Evolutionary conservation across 192 early-diverging fungal genomes (phyloP).

Genomic region (Paraglomus brasilianum): DNA sequence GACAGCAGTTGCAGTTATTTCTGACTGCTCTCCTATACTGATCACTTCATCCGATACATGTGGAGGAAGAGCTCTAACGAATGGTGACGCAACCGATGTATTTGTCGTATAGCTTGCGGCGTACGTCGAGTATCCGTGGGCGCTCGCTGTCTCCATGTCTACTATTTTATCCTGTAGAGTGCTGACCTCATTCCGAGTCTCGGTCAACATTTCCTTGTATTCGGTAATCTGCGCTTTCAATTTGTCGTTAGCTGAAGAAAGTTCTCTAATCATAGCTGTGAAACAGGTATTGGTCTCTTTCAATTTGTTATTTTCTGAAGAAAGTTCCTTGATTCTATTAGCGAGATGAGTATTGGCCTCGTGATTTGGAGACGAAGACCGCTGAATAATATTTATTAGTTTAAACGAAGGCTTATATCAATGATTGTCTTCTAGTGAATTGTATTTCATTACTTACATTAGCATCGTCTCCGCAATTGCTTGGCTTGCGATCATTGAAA

Average conservation of each 20-base stretch:
- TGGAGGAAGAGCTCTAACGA: constrained; percentile 8
- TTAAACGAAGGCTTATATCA: neutral
- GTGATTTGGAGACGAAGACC: constrained; percentile 12
- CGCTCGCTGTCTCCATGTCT: constrained; percentile 39
- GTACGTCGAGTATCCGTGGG: constrained; percentile 10
- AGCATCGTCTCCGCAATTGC: neutral
- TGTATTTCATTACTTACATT: neutral
- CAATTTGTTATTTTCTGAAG: constrained; percentile 51
- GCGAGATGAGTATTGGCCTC: constrained; percentile 50
- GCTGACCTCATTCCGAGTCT: constrained; percentile 46
- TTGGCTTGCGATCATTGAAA: too few species aligned
- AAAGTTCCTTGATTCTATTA: constrained; percentile 54
- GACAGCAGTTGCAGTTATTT: neutral
- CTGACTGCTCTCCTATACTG: neutral
- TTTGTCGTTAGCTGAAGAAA: constrained; percentile 54
- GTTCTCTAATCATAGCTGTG: constrained; percentile 52
- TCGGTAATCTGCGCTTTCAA: constrained; percentile 47
- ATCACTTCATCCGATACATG: constrained; percentile 17
- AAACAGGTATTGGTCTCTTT: constrained; percentile 11
- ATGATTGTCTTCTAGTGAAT: neutral
- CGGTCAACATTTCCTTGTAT: constrained; percentile 47
- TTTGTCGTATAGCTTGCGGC: constrained; percentile 8
- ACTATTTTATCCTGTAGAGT: constrained; percentile 46
- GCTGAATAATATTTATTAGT: neutral
- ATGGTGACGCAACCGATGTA: neutral